Evolutionary conservation across 1,139 yeast genomes (phyloP), one percentile per base, ranked within the genome.

Genomic region (Yamadazyma trypodendri): DNA sequence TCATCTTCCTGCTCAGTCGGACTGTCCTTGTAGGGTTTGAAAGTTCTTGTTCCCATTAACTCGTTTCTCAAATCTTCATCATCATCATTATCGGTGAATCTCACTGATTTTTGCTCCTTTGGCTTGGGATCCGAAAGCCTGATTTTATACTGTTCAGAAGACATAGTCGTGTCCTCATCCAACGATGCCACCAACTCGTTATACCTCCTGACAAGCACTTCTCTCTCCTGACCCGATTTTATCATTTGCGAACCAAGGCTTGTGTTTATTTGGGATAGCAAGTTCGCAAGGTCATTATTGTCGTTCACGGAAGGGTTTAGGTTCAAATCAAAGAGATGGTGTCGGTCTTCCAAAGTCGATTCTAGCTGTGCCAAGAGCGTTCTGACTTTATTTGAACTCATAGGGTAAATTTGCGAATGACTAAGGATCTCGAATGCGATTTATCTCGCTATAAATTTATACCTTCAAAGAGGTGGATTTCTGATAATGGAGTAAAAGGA

Each of bases 231-330:
- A 4, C 9, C 4, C 20, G 30, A 7, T 9, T 7, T 14, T 6
- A 5, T 13, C 5, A 24, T 16, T 13, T 45, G n/a, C n/a, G n/a
- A n/a, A n/a, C n/a, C 52, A 22, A 65, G 49, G 34, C 54, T 49
- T 36, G 61, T 56, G 29, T 46, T 55, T 21, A 73, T 57, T 45
- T 70, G 65, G 28, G 55, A 55, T 36, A 81, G 52, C 21, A 65
- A 58, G 34, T 62, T 63, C 23, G 68, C 63, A 28, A 82, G 54
- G 41, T 79, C 86, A 38, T 63, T 64, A 46, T 76, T 78, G 42
- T 79, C 86, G 34, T 72, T 67, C 6, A 66, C 56, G 1, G 81
- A 71, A 2, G 83, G 81, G 16, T 70, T 65, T 24, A 78, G 62
- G 31, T 68, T 65, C 15, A 61, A 55, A 2, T 56, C 51, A 14